Evolutionary conservation across 768 basidiomycete species (phyloP).

Genomic region (Guyanaporus albipodus): DNA sequence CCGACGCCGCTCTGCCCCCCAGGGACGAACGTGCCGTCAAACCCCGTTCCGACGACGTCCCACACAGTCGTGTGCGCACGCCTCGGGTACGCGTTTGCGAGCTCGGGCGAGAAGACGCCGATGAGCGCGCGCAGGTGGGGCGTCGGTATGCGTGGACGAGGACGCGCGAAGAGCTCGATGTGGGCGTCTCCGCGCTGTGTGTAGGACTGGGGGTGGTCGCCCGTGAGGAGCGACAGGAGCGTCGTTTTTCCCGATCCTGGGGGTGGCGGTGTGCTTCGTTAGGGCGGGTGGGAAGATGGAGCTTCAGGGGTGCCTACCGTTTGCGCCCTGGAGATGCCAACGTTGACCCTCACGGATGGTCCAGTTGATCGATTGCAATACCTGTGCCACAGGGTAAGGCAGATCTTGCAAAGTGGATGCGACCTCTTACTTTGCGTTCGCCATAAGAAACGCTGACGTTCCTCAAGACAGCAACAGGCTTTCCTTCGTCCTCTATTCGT

Average conservation of each 20-base stretch:
- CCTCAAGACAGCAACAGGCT: conserved; percentile 55
- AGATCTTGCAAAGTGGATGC: not conserved
- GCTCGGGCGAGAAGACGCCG: conserved; percentile 84
- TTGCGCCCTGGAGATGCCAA: conserved; percentile 88
- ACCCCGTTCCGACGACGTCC: conserved; percentile 85
- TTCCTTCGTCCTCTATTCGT: conserved; percentile 17
- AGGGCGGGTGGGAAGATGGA: not conserved
- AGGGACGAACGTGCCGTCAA: conserved; percentile 77
- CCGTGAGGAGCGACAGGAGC: conserved; percentile 82
- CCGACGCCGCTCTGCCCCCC: conserved; percentile 43
- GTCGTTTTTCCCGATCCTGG: conserved; percentile 94
- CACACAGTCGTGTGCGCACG: conserved; percentile 62
- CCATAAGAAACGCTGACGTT: conserved; percentile 70
- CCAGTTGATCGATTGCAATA: conserved; percentile 79
- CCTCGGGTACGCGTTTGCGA: conserved; percentile 87
- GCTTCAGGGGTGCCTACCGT: conserved; percentile 48
- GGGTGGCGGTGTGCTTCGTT: too few species aligned
- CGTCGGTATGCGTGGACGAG: conserved; percentile 65
- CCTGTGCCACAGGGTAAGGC: conserved; percentile 36
- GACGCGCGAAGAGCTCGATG: conserved; percentile 57
- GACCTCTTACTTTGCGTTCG: conserved; percentile 49
- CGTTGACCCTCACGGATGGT: conserved; percentile 74
- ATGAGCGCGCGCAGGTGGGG: conserved; percentile 60
- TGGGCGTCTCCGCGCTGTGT: conserved; percentile 49
- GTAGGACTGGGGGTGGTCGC: conserved; percentile 95